Base-by-base conservation (phyloP, 441 rosid genomes). In the Sinapis alba region DNA sequence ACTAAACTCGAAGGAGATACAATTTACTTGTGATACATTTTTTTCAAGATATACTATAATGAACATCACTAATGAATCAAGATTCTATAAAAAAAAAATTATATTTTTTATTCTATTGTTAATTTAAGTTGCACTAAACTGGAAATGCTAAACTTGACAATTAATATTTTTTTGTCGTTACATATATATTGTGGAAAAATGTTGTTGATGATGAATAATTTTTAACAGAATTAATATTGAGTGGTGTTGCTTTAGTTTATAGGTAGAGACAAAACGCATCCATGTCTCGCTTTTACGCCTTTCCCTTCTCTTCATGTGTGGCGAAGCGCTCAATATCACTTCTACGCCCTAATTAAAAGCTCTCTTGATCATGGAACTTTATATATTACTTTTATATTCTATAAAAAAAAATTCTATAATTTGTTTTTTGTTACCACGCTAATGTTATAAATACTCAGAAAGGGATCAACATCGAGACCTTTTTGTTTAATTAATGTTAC, bases 381-480 rank as follows among this genome's bases (percentile, higher is more conserved):
- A 2, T 34, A 18, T 16, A 41, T 41, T 41, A 13, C 47, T 41
- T 41, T 13, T 70, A 54, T 53, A 38, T 53, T 69, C 62, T 18
- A 12, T 56, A 13, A 4, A 28, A 1, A 1, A 28, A 28, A 4
- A 3, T 36, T 16, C n/a, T 9, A 10, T 21, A 15, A 45, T 11
- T 47, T 26, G 56, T 50, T 15, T 60, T 13, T 41, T 21, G 54
- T 62, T 69, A 38, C 26, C 8, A 36, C 43, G 28, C 57, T 18
- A 21, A 69, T 38, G 53, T 62, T 63, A 63, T 43, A 32, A 30
- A 71, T 45, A 34, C 24, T 76, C 20, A 59, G 47, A 77, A 77
- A 77, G 72, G 80, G 80, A 77, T 77, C 80, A 77, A 76, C 72
- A 34, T 71, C 76, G 80, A 65, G 10, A 50, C 71, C 76, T 77